phyloP scores from a whole-genome alignment of 192 early-diverging fungal genomes.

The Chytriomyces sp. region DNA sequence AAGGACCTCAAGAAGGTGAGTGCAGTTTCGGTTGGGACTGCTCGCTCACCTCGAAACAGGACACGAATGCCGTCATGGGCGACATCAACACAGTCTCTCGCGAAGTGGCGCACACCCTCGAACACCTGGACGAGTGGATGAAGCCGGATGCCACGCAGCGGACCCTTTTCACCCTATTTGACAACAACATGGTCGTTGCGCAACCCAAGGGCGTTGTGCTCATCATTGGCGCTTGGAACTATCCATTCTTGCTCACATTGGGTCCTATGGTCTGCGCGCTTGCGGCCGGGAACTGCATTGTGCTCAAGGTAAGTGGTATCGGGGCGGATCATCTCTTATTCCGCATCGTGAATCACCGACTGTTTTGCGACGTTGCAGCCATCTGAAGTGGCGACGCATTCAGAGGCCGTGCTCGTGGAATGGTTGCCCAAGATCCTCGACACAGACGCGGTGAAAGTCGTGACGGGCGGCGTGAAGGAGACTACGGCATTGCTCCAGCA shows the following conservation, averaged over 20 bases:
- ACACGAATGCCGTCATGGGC: too few species aligned
- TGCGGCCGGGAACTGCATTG: conserved; percentile 81
- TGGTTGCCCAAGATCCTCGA: conserved; percentile 78
- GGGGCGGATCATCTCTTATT: not conserved
- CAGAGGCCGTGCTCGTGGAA: conserved; percentile 62
- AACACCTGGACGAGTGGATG: conserved; percentile 43
- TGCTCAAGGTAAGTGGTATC: conserved; percentile 42
- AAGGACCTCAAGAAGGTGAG: not conserved
- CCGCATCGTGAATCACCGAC: not conserved
- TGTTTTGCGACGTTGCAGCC: conserved; percentile 47
- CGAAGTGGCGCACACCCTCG: conserved; percentile 40
- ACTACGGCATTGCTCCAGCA: conserved; percentile 68
- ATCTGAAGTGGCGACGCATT: conserved; percentile 75
- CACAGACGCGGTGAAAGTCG: conserved; percentile 58
- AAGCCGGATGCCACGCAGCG: conserved; percentile 19
- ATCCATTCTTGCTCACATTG: conserved; percentile 63
- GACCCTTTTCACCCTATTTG: conserved; percentile 18
- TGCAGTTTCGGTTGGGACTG: too few species aligned
- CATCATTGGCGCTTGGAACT: conserved; percentile 18
- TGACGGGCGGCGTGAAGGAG: conserved; percentile 75
- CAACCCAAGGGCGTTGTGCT: conserved; percentile 76
- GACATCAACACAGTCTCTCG: conserved; percentile 40
- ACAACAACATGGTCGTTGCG: conserved; percentile 28
- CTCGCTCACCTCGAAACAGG: too few species aligned
- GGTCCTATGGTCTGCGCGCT: conserved; percentile 78